phyloP scores from a whole-genome alignment of 768 basidiomycete species.

The Ramaria rubella region DNA sequence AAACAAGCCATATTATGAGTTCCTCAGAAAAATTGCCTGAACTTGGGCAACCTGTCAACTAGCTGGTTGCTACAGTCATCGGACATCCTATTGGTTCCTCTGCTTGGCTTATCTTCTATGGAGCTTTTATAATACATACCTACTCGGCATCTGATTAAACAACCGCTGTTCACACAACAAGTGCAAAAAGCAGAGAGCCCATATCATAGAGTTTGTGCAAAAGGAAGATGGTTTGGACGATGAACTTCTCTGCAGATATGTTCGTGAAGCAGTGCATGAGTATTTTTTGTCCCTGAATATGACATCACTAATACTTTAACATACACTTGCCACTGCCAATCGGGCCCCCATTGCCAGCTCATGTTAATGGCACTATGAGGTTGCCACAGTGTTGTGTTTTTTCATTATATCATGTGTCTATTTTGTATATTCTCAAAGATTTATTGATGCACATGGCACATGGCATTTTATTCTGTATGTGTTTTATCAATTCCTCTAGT shows the following conservation, averaged over 20 bases:
- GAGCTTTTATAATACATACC: background rate
- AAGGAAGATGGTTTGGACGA: conserved; percentile 27
- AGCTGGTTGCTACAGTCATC: conserved; percentile 38
- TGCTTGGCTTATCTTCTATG: conserved; percentile 13
- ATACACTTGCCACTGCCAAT: too few relatives aligned
- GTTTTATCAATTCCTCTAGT: too few relatives aligned
- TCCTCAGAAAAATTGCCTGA: conserved; percentile 33
- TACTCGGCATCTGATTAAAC: background rate
- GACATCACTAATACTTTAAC: background rate
- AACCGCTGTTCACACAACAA: conserved; percentile 39
- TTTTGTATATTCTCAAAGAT: too few relatives aligned
- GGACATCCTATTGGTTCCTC: conserved; percentile 43
- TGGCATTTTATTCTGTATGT: too few relatives aligned
- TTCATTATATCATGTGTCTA: too few relatives aligned
- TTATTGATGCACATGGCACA: too few relatives aligned
- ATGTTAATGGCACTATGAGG: too few relatives aligned
- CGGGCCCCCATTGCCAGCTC: too few relatives aligned
- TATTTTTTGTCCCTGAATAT: background rate
- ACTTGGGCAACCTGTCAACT: conserved; percentile 33
- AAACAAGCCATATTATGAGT: conserved; percentile 32
- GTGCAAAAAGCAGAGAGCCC: conserved; percentile 32
- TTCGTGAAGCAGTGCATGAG: conserved; percentile 45
- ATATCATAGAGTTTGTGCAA: conserved; percentile 32
- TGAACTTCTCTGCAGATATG: conserved; percentile 40
- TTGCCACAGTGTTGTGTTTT: too few relatives aligned